Percentiles rank a stretch among this genome's conserved stretches.
phyloP scores from a whole-genome alignment of 116 monocot genomes.

The Iris pallida region DNA sequence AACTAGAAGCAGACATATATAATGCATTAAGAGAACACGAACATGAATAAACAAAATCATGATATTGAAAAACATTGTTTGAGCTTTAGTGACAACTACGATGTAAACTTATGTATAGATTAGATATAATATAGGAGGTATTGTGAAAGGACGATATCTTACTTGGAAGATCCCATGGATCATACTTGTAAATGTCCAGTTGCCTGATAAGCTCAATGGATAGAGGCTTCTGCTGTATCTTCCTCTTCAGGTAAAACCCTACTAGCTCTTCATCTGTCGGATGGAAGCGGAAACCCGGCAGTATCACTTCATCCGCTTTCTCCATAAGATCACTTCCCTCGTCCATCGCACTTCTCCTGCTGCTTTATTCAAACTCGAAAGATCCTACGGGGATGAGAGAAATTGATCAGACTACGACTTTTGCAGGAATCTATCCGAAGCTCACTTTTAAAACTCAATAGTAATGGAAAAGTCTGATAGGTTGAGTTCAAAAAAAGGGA shows the following conservation, averaged over 20 bases:
- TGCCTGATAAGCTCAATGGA: constrained; percentile 76
- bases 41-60: no score
- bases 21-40: no score
- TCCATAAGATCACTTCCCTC: constrained; percentile 36
- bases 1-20: no score
- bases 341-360: constrained; percentile 27
- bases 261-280: constrained; percentile 80
- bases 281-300: constrained; percentile 75
- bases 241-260: constrained; percentile 64
- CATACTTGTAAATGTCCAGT: constrained; percentile 80
- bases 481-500: not conserved
- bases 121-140: no score
- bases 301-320: constrained; percentile 36
- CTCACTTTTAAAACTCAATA: not conserved
- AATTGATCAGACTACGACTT: constrained; percentile 27
- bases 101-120: no score
- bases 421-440: not conserved
- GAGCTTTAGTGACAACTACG: no score
- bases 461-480: not conserved
- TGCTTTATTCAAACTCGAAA: constrained; percentile 33
- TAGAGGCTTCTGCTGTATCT: constrained; percentile 65
- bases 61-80: no score
- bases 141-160: constrained; percentile 16
- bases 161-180: constrained; percentile 91
- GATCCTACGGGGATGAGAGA: constrained; percentile 76